These are phyloP conservation scores for Rhytidhysteron rufulum DNA, from an alignment of 2,329 filamentous ascomycete species.

Conservation along the genomic window DNA sequence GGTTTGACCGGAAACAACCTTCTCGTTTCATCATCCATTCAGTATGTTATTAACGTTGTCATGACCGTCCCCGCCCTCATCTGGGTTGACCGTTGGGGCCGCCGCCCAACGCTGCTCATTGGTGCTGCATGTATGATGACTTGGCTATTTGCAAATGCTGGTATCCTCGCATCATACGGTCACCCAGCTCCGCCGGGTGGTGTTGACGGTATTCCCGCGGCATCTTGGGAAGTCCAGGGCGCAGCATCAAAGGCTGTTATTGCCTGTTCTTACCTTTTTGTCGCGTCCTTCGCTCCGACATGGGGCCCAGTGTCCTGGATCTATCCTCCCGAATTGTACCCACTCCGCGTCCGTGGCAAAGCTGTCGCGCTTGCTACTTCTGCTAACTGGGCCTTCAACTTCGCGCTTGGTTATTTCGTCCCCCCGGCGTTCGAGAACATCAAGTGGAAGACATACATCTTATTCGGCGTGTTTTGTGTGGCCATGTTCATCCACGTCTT, in stretches of 20 bases:
- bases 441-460: slow-evolving; percentile 55
- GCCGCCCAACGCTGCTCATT: slow-evolving; percentile 47
- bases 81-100: slow-evolving; percentile 48
- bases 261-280: slow-evolving; percentile 48
- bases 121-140: slow-evolving; percentile 50
- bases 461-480: slow-evolving; percentile 15
- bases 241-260: slow-evolving; percentile 43
- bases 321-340: slow-evolving; percentile 51
- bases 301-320: slow-evolving; percentile 39
- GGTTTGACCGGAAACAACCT: slow-evolving; percentile 50
- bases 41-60: slow-evolving; percentile 51
- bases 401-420: slow-evolving; percentile 55
- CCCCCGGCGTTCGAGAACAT: slow-evolving; percentile 49
- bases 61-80: slow-evolving; percentile 47
- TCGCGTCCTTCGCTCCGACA: slow-evolving; percentile 44
- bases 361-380: slow-evolving; percentile 50
- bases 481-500: slow-evolving; percentile 7
- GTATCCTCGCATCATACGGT: slow-evolving; percentile 52
- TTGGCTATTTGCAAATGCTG: slow-evolving; percentile 48
- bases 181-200: slow-evolving; percentile 25
- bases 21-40: slow-evolving; percentile 61
- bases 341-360: slow-evolving; percentile 51
- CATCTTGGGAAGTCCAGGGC: slow-evolving; percentile 18
- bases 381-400: slow-evolving; percentile 50
- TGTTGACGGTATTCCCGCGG: slow-evolving; percentile 27